Percentiles rank a stretch among this genome's conserved stretches.
Conservation (phyloP, 2,329 filamentous ascomycete genomes). For the Huntiella bhutanensis region DNA sequence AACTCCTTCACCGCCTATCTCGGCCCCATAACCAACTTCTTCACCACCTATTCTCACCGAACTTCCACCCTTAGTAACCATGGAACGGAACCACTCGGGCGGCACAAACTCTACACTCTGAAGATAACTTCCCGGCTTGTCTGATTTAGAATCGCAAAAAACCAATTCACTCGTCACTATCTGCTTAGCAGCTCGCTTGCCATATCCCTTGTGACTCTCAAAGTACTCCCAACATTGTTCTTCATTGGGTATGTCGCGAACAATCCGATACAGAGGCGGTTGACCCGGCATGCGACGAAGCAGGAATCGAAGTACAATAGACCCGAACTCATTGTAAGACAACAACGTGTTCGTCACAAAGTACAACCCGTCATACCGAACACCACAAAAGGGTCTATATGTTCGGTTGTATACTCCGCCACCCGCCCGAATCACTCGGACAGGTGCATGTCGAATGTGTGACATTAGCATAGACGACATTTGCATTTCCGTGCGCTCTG, state of each 20-base stretch:
- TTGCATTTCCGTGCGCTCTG: constrained; percentile 1
- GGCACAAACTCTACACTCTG: not conserved
- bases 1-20: not conserved
- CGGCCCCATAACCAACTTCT: not conserved
- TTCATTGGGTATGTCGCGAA: constrained; percentile 6
- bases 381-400: constrained; percentile 7
- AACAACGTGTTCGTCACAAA: constrained; percentile 6
- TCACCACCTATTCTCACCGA: not conserved
- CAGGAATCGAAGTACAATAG: constrained; percentile 5
- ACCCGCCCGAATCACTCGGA: constrained; percentile 5
- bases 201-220: constrained; percentile 10
- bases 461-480: constrained; percentile 9
- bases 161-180: constrained; percentile 1
- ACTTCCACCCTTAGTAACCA: not conserved
- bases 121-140: constrained; percentile 2
- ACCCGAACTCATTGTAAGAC: constrained; percentile 7
- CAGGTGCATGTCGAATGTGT: constrained; percentile 5
- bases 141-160: not conserved
- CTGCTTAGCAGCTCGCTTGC: constrained; percentile 4
- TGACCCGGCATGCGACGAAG: not conserved
- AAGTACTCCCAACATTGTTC: constrained; percentile 9
- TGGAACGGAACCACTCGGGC: not conserved
- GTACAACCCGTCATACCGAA: constrained; percentile 9
- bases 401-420: constrained; percentile 8
- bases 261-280: constrained; percentile 6